Conservation (phyloP, 2,329 filamentous ascomycete genomes). For the Allantophomopsis cytisporea region DNA sequence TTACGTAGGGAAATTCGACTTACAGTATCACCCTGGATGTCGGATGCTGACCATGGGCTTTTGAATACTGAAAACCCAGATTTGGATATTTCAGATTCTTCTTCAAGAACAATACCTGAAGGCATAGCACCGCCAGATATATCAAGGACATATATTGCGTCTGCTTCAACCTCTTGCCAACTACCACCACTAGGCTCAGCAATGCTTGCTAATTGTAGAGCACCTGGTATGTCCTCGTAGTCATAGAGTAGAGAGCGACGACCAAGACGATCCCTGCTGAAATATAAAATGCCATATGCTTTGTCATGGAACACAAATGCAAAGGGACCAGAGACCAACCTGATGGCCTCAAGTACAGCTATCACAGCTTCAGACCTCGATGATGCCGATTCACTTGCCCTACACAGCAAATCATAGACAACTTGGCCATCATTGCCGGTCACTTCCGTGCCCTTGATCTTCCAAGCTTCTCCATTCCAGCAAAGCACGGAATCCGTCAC, state of each 20-base stretch:
- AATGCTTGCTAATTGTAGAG: constrained; percentile 57
- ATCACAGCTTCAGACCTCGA: constrained; percentile 8
- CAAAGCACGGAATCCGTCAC: constrained; percentile 56
- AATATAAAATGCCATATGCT: constrained; percentile 50
- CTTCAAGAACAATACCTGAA: no score
- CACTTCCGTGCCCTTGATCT: constrained; percentile 43
- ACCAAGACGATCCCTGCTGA: constrained; percentile 77
- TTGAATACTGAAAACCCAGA: constrained; percentile 2
- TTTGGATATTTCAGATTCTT: constrained; percentile 1
- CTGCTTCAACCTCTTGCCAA: constrained; percentile 75
- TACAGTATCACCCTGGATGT: constrained; percentile 1
- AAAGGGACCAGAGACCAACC: constrained; percentile 66
- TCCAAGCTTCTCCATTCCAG: constrained; percentile 98
- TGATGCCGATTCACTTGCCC: constrained; percentile 7
- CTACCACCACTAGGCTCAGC: constrained; percentile 34
- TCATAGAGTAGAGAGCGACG: constrained; percentile 65
- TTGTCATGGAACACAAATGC: constrained; percentile 77
- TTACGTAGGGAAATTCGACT: constrained; percentile 1
- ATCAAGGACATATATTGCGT: constrained; percentile 51
- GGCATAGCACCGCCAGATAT: no score
- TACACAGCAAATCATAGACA: constrained; percentile 47
- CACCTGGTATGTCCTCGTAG: constrained; percentile 21
- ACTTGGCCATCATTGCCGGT: constrained; percentile 64
- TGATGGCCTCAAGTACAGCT: constrained; percentile 36
- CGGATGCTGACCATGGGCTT: constrained; percentile 2